Percentiles rank a stretch among this genome's conserved stretches.
phyloP scores from a whole-genome alignment of 768 basidiomycete genomes.

The Xerocomellus chrysenteron region DNA sequence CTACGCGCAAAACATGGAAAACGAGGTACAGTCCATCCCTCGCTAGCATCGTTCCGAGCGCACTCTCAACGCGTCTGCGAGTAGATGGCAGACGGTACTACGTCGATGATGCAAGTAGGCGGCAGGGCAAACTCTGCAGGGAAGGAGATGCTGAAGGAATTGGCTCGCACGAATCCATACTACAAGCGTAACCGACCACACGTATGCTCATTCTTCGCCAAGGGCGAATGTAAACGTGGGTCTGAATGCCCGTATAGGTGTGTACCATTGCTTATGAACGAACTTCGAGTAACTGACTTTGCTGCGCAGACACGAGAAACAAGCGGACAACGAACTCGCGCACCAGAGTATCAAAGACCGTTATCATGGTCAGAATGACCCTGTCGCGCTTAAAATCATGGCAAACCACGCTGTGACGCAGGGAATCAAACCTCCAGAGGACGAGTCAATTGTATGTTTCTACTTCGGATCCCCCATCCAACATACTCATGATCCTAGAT shows the following conservation, averaged over 20 bases:
- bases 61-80: constrained; percentile 1
- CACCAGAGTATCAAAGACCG: constrained; percentile 95
- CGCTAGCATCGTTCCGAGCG: background rate
- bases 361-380: constrained; percentile 90
- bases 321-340: constrained; percentile 74
- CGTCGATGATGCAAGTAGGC: constrained; percentile 55
- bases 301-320: constrained; percentile 76
- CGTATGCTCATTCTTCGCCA: constrained; percentile 91
- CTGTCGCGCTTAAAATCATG: constrained; percentile 91
- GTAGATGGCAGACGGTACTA: constrained; percentile 66
- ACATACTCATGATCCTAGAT: constrained; percentile 47
- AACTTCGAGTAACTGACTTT: background rate
- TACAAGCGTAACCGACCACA: constrained; percentile 97
- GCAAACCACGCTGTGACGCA: constrained; percentile 72
- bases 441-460: constrained; percentile 72
- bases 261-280: constrained; percentile 14
- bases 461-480: background rate
- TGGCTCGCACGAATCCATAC: constrained; percentile 94
- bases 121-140: constrained; percentile 73
- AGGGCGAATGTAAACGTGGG: constrained; percentile 93
- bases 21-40: constrained; percentile 48
- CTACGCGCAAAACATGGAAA: constrained; percentile 89
- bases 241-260: constrained; percentile 87
- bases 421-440: constrained; percentile 89
- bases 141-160: constrained; percentile 94